Percentiles rank a stretch among this genome's conserved stretches.
Conservation (phyloP, 805 yeast genomes). For the Saccharomycopsis microspora region DNA sequence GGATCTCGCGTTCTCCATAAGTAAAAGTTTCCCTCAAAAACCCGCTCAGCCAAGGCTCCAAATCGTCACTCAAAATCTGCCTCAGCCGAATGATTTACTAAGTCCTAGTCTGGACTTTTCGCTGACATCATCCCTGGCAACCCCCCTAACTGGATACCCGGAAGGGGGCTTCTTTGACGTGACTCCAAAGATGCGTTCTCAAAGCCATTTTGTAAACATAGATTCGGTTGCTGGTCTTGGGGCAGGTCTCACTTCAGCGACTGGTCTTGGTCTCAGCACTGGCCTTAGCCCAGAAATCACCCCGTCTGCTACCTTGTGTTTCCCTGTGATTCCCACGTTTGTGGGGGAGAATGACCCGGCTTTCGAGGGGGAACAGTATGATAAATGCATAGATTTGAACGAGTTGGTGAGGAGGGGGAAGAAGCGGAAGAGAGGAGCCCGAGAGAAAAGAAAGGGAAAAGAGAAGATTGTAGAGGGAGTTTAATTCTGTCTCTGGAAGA, state of each 20-base stretch:
- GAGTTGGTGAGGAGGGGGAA: constrained; percentile 3
- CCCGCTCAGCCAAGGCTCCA: not conserved
- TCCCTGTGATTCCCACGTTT: constrained; percentile 7
- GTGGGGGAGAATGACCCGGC: constrained; percentile 13
- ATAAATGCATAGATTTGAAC: constrained; percentile 13
- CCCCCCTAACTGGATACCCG: not conserved
- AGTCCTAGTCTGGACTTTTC: constrained; percentile 2
- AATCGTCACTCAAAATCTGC: not conserved
- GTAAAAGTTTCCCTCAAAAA: not conserved
- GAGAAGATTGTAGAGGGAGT: not conserved
- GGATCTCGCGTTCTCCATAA: not conserved
- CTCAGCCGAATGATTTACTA: not conserved
- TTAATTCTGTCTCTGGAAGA: too few species aligned
- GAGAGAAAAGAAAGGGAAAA: not conserved
- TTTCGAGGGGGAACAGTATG: constrained; percentile 6
- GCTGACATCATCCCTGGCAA: not conserved
- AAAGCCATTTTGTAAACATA: too few species aligned
- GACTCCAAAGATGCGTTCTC: too few species aligned
- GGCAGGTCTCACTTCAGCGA: too few species aligned
- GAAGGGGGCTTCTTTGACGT: too few species aligned
- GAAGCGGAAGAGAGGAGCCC: constrained; percentile 4
- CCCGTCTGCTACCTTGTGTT: not conserved
- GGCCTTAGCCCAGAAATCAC: not conserved
- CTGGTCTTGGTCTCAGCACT: not conserved
- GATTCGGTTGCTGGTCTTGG: too few species aligned